A percentile compares a stretch with the other conserved stretches of the same genome.
These are phyloP conservation scores for Lolium perenne DNA, from an alignment of 176 grass and related monocot genomes.

Conservation along the genomic window DNA sequence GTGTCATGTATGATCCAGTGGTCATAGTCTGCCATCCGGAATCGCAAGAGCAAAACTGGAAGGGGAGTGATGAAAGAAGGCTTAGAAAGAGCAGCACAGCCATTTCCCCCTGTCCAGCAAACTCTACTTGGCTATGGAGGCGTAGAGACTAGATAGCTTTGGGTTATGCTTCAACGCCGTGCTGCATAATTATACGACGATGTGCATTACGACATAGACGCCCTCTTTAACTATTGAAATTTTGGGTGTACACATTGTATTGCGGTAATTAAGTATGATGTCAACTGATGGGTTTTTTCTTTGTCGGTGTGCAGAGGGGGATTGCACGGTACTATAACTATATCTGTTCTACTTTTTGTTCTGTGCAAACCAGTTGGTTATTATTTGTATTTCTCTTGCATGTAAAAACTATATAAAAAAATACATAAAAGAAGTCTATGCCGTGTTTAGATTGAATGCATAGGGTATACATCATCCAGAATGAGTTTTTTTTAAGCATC, in stretches of 20 bases:
- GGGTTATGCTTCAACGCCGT: neutral
- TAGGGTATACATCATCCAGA: neutral
- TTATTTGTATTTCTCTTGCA: slow-evolving; percentile 14
- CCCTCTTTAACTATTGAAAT: slow-evolving; percentile 26
- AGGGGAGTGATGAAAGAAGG: slow-evolving; percentile 34
- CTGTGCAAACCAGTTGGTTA: neutral
- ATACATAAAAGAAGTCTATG: neutral
- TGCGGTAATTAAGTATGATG: neutral
- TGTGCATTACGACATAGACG: neutral
- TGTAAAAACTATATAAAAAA: neutral
- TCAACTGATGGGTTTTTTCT: slow-evolving; percentile 27
- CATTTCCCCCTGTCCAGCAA: slow-evolving; percentile 31
- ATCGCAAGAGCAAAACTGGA: slow-evolving; percentile 33
- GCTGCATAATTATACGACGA: neutral
- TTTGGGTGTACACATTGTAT: slow-evolving; percentile 22
- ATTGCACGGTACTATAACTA: neutral
- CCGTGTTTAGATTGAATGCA: neutral
- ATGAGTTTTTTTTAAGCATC: neutral
- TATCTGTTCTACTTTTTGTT: neutral
- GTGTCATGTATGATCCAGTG: slow-evolving; percentile 50
- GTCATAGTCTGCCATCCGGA: slow-evolving; percentile 48
- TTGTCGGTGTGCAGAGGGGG: slow-evolving; percentile 10
- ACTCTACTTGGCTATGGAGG: slow-evolving; percentile 18
- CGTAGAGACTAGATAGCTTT: slow-evolving; percentile 8
- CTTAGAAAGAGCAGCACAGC: slow-evolving; percentile 28